Base-by-base conservation (phyloP, 2,329 filamentous ascomycete genomes). In the Stemphylium beticola region DNA sequence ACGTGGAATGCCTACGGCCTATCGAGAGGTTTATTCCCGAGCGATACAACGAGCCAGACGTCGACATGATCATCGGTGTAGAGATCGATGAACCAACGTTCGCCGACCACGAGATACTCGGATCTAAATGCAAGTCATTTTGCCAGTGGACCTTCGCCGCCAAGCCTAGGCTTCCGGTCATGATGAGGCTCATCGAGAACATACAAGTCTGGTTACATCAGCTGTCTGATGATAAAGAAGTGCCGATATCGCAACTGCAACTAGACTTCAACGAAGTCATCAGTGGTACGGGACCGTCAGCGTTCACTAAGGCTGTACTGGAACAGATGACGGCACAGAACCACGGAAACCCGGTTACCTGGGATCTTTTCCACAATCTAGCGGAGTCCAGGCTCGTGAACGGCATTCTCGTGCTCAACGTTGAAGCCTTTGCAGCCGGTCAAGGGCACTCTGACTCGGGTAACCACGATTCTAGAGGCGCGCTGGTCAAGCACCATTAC, bases 121-220 rank as follows among this genome's bases (percentile, higher is more conserved):
- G 88, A 12, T 81, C 81, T 43, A 90, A 90, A 74, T 89, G 84
- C 33, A 79, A 81, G 61, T 90, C 87, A 0, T 90, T 91, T 69
- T 90, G 87, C 70, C 88, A 90, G 67, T 91, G 88, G 88, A 90
- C 88, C 0, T 89, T 90, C 65, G 87, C 89, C 77, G 84, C 84
- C 63, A 88, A 89, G 67, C 87, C 88, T 0, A 78, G 80, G 15
- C 81, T 87, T 22, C 86, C 86, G 1, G 85, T 90, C 51, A 89
- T 91, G 86, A 78, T 90, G 71, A 77, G 78, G 29, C 79, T 91
- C 3, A 83, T 90, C 41, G 86, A 90, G 68, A 84, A 87, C 64
- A 90, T 90, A 68, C 82, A 90, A 73, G 69, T 76, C 1, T 90
- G 87, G 87, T 78, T 90, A 44, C 81, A 83, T 24, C 81, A 80